A percentile compares a stretch with the other conserved stretches of the same genome.
Evolutionary conservation across 2,329 filamentous ascomycete genomes (phyloP).

Genomic region (Aspergillus pseudoviridinutans): DNA sequence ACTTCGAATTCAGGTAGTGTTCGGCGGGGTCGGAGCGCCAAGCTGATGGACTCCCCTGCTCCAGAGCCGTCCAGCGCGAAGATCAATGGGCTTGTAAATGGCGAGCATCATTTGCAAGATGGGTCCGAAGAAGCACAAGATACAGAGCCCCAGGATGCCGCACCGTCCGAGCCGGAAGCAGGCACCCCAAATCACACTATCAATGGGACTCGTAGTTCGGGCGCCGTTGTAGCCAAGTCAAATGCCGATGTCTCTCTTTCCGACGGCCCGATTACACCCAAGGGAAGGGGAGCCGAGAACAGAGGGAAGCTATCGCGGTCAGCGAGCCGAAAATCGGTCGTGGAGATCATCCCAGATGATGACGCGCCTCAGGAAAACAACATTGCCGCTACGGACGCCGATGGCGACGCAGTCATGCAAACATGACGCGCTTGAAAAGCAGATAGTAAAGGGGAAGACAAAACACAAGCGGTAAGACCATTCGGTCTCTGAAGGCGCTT

Average conservation of each 20-base stretch:
- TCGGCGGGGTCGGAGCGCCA: slow-evolving; percentile 36
- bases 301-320: slow-evolving; percentile 16
- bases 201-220: slow-evolving; percentile 12
- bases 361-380: slow-evolving; percentile 14
- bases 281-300: slow-evolving; percentile 11
- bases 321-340: slow-evolving; percentile 18
- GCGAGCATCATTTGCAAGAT: slow-evolving; percentile 3
- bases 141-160: not conserved
- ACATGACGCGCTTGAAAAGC: slow-evolving; percentile 14
- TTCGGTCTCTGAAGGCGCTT: slow-evolving; percentile 3
- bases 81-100: slow-evolving; percentile 22
- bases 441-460: not conserved
- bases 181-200: slow-evolving; percentile 15
- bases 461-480: not conserved
- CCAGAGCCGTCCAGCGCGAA: slow-evolving; percentile 20
- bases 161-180: slow-evolving; percentile 4
- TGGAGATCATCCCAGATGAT: slow-evolving; percentile 23
- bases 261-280: slow-evolving; percentile 10
- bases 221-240: slow-evolving; percentile 2
- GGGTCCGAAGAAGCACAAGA: slow-evolving; percentile 8
- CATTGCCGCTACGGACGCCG: slow-evolving; percentile 20
- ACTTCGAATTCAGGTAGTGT: slow-evolving; percentile 23
- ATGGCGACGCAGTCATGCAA: slow-evolving; percentile 29
- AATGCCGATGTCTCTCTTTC: not conserved
- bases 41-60: slow-evolving; percentile 26